Percentiles rank a stretch among this genome's conserved stretches.
Conservation (phyloP, 768 basidiomycete species). For the Leccinellum luteum region DNA sequence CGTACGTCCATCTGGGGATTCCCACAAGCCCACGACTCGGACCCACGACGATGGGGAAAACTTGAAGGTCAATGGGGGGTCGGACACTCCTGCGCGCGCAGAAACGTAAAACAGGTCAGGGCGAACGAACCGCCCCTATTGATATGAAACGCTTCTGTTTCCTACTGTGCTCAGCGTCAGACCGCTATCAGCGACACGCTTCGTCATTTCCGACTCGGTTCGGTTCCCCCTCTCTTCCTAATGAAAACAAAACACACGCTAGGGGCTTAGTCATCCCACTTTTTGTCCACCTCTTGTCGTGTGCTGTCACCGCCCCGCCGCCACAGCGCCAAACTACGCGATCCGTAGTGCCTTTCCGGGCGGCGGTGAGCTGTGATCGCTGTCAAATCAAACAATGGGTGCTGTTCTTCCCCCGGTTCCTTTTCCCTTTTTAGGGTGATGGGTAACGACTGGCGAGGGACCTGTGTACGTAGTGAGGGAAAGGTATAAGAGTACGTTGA, state of each 20-base stretch:
- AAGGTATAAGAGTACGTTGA: neutral
- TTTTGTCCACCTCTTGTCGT: neutral
- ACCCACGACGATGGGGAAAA: neutral
- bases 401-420: neutral
- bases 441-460: neutral
- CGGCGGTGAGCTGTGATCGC: neutral
- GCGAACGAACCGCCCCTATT: constrained; percentile 16
- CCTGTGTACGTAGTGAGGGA: neutral
- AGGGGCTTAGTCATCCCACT: neutral
- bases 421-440: neutral
- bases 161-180: neutral
- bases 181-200: neutral
- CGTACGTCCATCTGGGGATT: neutral
- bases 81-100: neutral
- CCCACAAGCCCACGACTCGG: neutral
- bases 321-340: neutral
- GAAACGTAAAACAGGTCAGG: constrained; percentile 8
- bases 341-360: neutral
- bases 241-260: neutral
- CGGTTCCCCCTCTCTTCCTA: neutral
- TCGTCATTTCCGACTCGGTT: neutral
- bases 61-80: no score
- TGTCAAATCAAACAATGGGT: neutral
- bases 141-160: constrained; percentile 5
- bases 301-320: neutral